Conservation (phyloP, 352 stramenopile species). For the Thraustochytrium striatum region DNA sequence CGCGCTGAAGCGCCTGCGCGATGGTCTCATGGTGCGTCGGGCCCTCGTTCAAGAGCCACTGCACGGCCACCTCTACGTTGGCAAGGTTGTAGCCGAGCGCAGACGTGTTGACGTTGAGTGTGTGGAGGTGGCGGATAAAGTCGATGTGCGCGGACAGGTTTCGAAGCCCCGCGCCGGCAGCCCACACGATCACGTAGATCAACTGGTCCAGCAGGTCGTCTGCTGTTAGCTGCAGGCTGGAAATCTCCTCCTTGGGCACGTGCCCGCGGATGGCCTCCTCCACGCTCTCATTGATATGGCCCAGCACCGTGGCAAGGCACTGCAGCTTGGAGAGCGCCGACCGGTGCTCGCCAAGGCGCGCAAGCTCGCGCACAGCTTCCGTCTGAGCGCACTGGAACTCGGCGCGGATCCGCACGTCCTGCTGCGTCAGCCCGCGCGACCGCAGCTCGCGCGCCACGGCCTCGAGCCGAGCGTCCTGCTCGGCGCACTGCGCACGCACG, state of each 20-base stretch:
- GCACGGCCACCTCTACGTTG: constrained; percentile 31
- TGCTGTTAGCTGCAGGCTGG: constrained; percentile 22
- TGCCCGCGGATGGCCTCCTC: constrained; percentile 10
- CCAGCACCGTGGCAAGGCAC: constrained; percentile 9
- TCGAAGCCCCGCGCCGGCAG: background rate
- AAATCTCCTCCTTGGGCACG: constrained; percentile 4
- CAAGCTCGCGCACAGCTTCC: background rate
- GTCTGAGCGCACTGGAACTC: constrained; percentile 30
- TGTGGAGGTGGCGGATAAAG: constrained; percentile 35
- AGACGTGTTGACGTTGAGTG: constrained; percentile 41
- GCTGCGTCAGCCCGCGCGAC: background rate
- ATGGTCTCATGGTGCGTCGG: too few relatives aligned
- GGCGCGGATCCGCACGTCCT: constrained; percentile 18
- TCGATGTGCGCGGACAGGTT: constrained; percentile 23
- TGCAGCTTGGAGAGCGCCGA: constrained; percentile 13
- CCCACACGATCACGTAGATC: constrained; percentile 38
- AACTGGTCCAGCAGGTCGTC: constrained; percentile 41
- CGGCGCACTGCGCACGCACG: background rate
- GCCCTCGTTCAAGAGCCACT: background rate
- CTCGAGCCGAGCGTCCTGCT: background rate
- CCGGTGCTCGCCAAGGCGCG: background rate
- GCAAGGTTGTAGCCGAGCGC: constrained; percentile 38
- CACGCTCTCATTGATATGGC: constrained; percentile 8
- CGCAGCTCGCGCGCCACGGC: background rate
- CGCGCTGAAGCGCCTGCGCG: too few relatives aligned